A percentile compares a stretch with the other conserved stretches of the same genome.
These are phyloP conservation scores for Colletotrichum higginsianum DNA, from an alignment of 2,329 filamentous ascomycete species.

Conservation along the genomic window DNA sequence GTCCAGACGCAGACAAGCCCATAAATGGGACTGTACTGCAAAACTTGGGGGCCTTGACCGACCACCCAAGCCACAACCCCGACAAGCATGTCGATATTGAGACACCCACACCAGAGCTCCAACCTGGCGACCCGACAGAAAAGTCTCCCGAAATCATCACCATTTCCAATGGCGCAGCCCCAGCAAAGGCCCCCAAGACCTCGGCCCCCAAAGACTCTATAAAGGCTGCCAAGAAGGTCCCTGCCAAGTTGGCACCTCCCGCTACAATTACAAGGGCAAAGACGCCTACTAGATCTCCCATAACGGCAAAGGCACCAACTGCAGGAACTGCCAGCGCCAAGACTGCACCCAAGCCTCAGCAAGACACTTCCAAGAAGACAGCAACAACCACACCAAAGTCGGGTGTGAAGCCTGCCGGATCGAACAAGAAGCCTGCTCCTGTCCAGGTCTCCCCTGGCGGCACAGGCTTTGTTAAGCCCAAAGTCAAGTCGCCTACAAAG, in stretches of 20 bases:
- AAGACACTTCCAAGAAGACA: constrained; percentile 34
- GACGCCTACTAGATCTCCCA: constrained; percentile 54
- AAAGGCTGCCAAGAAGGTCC: constrained; percentile 51
- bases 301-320: constrained; percentile 55
- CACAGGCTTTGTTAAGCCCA: constrained; percentile 69
- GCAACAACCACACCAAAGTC: constrained; percentile 47
- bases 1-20: constrained; percentile 46
- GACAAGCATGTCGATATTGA: constrained; percentile 60
- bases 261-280: constrained; percentile 50
- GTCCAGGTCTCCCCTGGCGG: constrained; percentile 57
- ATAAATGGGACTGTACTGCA: constrained; percentile 44
- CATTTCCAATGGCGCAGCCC: constrained; percentile 45
- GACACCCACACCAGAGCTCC: constrained; percentile 51
- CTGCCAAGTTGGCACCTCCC: constrained; percentile 46
- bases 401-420: constrained; percentile 50
- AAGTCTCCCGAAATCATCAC: constrained; percentile 29
- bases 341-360: constrained; percentile 46
- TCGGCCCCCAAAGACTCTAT: constrained; percentile 28
- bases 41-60: constrained; percentile 46
- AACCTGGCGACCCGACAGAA: constrained; percentile 49
- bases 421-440: constrained; percentile 61
- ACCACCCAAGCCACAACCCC: constrained; percentile 56
- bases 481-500: constrained; percentile 78
- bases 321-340: constrained; percentile 52
- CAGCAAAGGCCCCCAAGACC: constrained; percentile 46